Evolutionary conservation across 2,329 filamentous ascomycete species (phyloP).

Genomic region (Colletotrichum agaves): DNA sequence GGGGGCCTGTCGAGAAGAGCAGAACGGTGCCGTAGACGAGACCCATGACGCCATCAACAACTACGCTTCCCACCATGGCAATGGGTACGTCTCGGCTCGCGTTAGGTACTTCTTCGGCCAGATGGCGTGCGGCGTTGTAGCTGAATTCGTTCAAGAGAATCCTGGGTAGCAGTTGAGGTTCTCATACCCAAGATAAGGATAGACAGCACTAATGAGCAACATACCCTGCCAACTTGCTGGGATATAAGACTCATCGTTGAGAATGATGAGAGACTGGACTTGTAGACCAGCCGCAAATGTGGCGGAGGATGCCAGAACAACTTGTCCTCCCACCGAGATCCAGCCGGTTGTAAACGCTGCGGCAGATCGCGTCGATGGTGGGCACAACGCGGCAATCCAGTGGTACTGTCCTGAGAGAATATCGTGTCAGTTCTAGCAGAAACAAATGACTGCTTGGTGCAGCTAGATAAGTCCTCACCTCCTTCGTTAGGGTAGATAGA

Average conservation of each 20-base stretch:
- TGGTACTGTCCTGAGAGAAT: conserved; percentile 53
- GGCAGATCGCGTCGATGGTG: conserved; percentile 46
- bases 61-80: conserved; percentile 48
- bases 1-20: conserved; percentile 54
- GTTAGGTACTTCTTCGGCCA: conserved; percentile 48
- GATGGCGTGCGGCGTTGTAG: conserved; percentile 48
- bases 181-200: conserved; percentile 48
- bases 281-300: conserved; percentile 58
- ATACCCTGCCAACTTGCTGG: conserved; percentile 57
- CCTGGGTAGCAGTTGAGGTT: too few species aligned
- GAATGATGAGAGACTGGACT: conserved; percentile 53
- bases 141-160: conserved; percentile 30
- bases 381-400: conserved; percentile 55
- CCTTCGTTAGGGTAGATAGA: conserved; percentile 50
- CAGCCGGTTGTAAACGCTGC: conserved; percentile 56
- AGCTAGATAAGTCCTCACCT: conserved; percentile 38
- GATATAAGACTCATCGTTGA: conserved; percentile 54
- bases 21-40: conserved; percentile 54
- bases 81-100: conserved; percentile 47
- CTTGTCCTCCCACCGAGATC: conserved; percentile 58
- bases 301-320: conserved; percentile 58
- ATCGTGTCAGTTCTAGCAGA: not conserved
- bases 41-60: conserved; percentile 58
- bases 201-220: conserved; percentile 48
- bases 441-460: not conserved